Base-by-base conservation (phyloP, 139 green algal genomes). In the Coelastrella sp. region DNA sequence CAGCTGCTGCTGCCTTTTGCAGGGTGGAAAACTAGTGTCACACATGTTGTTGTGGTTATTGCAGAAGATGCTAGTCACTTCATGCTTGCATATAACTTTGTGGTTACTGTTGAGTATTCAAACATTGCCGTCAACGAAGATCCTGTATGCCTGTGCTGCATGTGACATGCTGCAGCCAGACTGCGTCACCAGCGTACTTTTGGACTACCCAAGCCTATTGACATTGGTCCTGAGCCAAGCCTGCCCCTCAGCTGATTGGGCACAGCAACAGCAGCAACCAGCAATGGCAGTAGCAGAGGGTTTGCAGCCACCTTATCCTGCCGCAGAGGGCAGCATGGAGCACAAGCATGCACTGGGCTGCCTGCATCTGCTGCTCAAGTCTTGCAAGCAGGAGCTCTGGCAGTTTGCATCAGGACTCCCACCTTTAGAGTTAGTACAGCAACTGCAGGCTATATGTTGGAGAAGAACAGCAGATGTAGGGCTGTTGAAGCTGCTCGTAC, bases 311-410 rank as follows among this genome's bases (percentile, higher is more conserved):
- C 35, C 13, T 34, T 30, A 17, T 4, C 35, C 71, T 6, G 75
- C 75, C 2, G 23, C 75, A 27, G 75, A 82, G 13, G 75, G 32
- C 25, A 69, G 75, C 35, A 38, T 40, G 21, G 75, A 82, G 75
- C 75, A 82, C 34, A 69, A 25, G 5, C 75, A 82, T 15, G 75
- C 75, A 11, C 75, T 82, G 0, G 53, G 75, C 53, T 82, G 75
- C 75, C 53, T 82, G 53, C 75, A 59, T 5, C 9, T 35, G 3
- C 21, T 82, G 34, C 40, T 79, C 75, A 57, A 57, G 35, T 38
- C 7, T 37, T 40, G 53, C 53, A 34, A 51, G 53, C 51, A 71
- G 53, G 53, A 53, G 7, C 30, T 57, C 4, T 51, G 75, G 34
- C 34, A 38, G 2, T 43, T 38, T 35, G 51, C 37, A 8, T 25